phyloP scores from a whole-genome alignment of 192 early-diverging fungal species.

The Pecoramyces ruminantium region DNA sequence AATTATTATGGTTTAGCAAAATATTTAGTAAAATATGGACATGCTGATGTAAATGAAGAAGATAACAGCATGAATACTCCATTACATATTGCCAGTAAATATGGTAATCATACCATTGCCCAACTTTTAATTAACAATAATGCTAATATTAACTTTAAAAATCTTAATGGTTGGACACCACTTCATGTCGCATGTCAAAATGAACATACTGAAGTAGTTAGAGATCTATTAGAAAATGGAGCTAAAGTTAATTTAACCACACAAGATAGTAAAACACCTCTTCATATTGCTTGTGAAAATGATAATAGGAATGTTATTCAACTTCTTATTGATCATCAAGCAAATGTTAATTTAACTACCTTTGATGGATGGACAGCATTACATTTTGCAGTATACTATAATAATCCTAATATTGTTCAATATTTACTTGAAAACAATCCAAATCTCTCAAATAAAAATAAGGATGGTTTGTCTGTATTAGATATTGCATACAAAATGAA shows the following conservation, averaged over 20 bases:
- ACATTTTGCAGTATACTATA: neutral
- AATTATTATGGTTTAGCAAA: neutral
- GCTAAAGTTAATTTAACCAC: neutral
- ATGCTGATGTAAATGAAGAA: neutral
- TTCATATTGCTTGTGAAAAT: neutral
- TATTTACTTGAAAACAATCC: neutral
- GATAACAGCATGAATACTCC: neutral
- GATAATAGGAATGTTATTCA: neutral
- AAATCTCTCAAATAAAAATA: neutral
- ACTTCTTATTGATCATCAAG: neutral
- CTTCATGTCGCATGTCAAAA: neutral
- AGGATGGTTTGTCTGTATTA: neutral
- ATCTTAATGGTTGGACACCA: neutral
- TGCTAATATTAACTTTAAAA: neutral
- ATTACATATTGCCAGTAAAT: neutral
- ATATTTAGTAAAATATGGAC: neutral
- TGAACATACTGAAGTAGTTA: neutral
- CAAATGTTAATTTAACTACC: neutral
- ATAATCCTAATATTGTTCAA: neutral
- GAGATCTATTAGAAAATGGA: neutral
- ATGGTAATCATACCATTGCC: neutral
- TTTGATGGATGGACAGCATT: neutral
- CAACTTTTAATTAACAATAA: neutral
- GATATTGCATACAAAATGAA: neutral
- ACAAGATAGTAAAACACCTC: neutral